These are phyloP conservation scores for Tolypocladium ophioglossoides DNA, from an alignment of 2,329 filamentous ascomycete genomes.

Conservation along the genomic window DNA sequence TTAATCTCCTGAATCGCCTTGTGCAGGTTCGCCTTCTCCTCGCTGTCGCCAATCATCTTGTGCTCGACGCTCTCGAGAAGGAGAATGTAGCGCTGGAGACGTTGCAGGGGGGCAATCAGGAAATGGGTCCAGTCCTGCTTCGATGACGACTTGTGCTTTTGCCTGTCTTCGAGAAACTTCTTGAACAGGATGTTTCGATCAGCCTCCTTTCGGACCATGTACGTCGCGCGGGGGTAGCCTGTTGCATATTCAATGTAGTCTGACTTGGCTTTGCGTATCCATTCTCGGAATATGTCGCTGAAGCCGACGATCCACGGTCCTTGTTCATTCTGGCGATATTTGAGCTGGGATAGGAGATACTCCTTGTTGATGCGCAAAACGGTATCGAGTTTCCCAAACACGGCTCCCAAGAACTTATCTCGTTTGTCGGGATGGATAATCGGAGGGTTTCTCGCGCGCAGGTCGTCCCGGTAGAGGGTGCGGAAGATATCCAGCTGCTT, in stretches of 20 bases:
- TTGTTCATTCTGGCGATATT: conserved; percentile 94
- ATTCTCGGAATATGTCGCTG: conserved; percentile 95
- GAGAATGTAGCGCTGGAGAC: conserved; percentile 81
- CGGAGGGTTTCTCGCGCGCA: conserved; percentile 61
- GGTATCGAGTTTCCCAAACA: conserved; percentile 84
- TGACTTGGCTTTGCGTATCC: conserved; percentile 86
- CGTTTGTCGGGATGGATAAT: conserved; percentile 72
- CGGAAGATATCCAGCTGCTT: conserved; percentile 79
- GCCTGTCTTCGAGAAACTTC: conserved; percentile 72
- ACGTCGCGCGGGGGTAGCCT: conserved; percentile 74
- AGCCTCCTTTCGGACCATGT: conserved; percentile 72
- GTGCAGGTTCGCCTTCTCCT: conserved; percentile 77
- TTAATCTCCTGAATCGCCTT: conserved; percentile 89
- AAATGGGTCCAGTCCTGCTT: conserved; percentile 91
- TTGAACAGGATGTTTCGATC: conserved; percentile 79
- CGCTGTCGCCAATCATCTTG: conserved; percentile 72
- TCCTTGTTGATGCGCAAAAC: conserved; percentile 91
- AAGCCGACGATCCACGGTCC: conserved; percentile 91
- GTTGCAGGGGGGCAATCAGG: conserved; percentile 84
- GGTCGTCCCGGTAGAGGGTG: conserved; percentile 73
- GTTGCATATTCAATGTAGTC: conserved; percentile 90
- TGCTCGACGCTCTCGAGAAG: conserved; percentile 74
- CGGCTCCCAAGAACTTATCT: conserved; percentile 68
- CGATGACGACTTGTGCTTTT: conserved; percentile 66
- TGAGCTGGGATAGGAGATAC: conserved; percentile 81